A percentile compares a stretch with the other conserved stretches of the same genome.
These are phyloP conservation scores for Blepharisma undulans DNA, from an alignment of 169 alveolate species.

Conservation along the genomic window DNA sequence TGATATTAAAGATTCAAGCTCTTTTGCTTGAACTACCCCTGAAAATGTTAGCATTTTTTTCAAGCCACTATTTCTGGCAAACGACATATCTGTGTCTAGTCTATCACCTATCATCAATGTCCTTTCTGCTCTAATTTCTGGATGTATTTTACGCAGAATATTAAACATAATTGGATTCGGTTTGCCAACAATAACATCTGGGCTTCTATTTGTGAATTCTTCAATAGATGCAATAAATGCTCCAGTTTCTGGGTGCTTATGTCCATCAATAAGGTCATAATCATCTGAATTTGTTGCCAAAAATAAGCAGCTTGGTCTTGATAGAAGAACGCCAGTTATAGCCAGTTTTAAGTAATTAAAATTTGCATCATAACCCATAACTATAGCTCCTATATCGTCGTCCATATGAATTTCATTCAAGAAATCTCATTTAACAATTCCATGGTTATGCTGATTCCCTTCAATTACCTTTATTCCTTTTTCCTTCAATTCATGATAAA, in stretches of 20 bases:
- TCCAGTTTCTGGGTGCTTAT: conserved; percentile 25
- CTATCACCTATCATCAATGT: conserved; percentile 14
- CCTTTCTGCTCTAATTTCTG: neutral
- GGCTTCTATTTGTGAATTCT: neutral
- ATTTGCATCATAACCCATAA: neutral
- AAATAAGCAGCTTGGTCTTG: neutral
- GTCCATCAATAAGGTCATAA: conserved; percentile 25
- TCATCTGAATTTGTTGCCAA: conserved; percentile 1
- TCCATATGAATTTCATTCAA: neutral
- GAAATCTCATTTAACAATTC: neutral
- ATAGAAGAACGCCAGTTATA: neutral
- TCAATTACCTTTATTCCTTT: conserved; percentile 1
- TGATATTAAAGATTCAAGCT: neutral
- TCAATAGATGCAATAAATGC: conserved; percentile 14
- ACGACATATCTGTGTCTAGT: conserved; percentile 7
- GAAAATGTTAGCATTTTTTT: conserved; percentile 4
- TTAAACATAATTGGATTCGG: conserved; percentile 24
- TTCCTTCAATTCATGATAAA: neutral
- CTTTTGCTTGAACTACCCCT: neutral
- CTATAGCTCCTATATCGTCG: conserved; percentile 21
- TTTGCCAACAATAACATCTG: conserved; percentile 14
- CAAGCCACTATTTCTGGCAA: conserved; percentile 3
- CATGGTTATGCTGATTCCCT: neutral
- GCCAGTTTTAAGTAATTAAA: conserved; percentile 21
- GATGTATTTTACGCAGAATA: neutral